Conservation (phyloP, 495 filamentous ascomycete species). For the Tuber melanosporum region DNA sequence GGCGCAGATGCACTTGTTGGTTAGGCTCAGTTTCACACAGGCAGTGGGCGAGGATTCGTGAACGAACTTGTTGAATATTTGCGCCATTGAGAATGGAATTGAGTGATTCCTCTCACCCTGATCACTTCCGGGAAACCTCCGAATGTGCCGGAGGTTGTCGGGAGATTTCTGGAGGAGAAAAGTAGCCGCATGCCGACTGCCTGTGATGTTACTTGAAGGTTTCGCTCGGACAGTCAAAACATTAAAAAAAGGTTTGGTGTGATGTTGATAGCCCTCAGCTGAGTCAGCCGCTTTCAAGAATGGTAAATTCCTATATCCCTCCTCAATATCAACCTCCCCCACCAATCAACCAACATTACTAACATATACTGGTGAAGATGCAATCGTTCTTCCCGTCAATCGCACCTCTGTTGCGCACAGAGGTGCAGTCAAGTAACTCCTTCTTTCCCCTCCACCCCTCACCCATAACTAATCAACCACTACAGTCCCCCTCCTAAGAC, state of each 20-base stretch:
- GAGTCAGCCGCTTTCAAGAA: not conserved
- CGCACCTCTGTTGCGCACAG: conserved; percentile 5
- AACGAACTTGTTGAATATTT: conserved; percentile 36
- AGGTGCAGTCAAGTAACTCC: not conserved
- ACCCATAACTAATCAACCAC: conserved; percentile 4
- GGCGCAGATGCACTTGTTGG: conserved; percentile 2
- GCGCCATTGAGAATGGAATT: conserved; percentile 21
- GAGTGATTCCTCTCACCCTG: conserved; percentile 18
- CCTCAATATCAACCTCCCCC: conserved; percentile 5
- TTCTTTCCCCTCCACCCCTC: not conserved
- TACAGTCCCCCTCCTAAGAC: conserved; percentile 14
- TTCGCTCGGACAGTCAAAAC: not conserved
- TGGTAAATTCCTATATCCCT: not conserved
- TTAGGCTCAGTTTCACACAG: conserved; percentile 5
- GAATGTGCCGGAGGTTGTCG: conserved; percentile 7
- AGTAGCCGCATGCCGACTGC: conserved; percentile 24
- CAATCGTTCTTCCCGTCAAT: conserved; percentile 28
- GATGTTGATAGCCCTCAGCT: not conserved
- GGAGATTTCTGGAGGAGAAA: conserved; percentile 12
- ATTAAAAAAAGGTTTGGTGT: not conserved
- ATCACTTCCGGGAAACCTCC: conserved; percentile 7
- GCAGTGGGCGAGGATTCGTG: conserved; percentile 4
- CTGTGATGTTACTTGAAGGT: not conserved
- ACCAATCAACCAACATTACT: not conserved
- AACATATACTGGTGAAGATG: conserved; percentile 15